These are phyloP conservation scores for Tolypocladium guangdongense DNA, from an alignment of 2,329 filamentous ascomycete species.

Conservation along the genomic window DNA sequence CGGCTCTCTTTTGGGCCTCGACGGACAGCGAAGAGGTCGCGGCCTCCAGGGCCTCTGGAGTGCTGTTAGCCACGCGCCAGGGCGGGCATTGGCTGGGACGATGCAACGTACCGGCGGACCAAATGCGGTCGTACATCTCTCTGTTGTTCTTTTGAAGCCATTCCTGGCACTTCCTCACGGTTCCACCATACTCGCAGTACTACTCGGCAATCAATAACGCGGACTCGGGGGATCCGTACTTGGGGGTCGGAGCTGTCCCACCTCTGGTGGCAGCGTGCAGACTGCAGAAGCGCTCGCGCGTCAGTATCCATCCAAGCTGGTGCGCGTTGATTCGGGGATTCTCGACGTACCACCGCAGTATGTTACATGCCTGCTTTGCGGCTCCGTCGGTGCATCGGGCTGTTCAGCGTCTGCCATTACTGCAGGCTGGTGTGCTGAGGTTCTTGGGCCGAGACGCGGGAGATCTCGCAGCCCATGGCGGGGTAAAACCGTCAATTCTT, in stretches of 20 bases:
- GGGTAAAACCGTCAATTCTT: slow-evolving; percentile 19
- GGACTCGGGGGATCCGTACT: neutral
- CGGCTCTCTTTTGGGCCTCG: slow-evolving; percentile 86
- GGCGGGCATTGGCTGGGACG: neutral
- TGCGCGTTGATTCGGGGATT: neutral
- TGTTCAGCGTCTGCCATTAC: slow-evolving; percentile 45
- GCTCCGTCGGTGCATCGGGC: slow-evolving; percentile 31
- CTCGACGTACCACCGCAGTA: slow-evolving; percentile 47
- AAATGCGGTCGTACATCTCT: slow-evolving; percentile 65
- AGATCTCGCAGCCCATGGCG: slow-evolving; percentile 16
- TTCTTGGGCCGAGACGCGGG: slow-evolving; percentile 18
- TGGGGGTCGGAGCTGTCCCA: slow-evolving; percentile 19
- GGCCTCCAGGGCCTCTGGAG: slow-evolving; percentile 64
- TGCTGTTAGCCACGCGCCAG: neutral
- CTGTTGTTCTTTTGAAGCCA: slow-evolving; percentile 75
- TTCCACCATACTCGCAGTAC: slow-evolving; percentile 99
- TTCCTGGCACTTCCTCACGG: slow-evolving; percentile 91
- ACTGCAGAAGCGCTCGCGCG: slow-evolving; percentile 28
- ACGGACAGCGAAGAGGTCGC: slow-evolving; percentile 79
- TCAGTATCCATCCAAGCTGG: slow-evolving; percentile 1
- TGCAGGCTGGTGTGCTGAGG: slow-evolving; percentile 13
- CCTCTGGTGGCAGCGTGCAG: slow-evolving; percentile 55
- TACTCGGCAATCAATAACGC: slow-evolving; percentile 31
- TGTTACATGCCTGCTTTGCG: slow-evolving; percentile 38
- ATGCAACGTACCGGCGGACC: slow-evolving; percentile 61